These are phyloP conservation scores for Wickerhamomyces hampshirensis DNA, from an alignment of 805 yeast species.

Conservation along the genomic window DNA sequence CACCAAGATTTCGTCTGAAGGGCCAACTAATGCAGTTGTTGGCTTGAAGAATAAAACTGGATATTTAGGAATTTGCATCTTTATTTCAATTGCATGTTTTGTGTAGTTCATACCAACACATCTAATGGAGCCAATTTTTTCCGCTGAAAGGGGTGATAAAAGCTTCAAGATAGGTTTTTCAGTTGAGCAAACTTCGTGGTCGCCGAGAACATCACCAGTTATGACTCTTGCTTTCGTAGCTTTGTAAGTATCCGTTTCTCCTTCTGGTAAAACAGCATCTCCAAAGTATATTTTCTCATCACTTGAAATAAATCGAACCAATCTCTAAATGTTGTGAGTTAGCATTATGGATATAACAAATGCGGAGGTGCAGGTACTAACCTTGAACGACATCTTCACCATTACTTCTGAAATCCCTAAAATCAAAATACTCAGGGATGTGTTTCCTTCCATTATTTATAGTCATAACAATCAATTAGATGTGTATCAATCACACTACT, in stretches of 20 bases:
- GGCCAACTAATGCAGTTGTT: constrained; percentile 37
- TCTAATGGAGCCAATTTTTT: constrained; percentile 35
- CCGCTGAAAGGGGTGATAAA: constrained; percentile 35
- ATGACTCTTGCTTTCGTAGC: constrained; percentile 39
- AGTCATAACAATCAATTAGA: no score
- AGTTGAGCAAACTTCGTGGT: constrained; percentile 31
- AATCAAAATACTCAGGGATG: no score
- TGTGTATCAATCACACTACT: no score
- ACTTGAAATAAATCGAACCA: no score
- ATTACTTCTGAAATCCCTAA: no score
- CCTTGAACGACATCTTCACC: no score
- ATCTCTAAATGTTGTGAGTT: no score
- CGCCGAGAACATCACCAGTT: constrained; percentile 40
- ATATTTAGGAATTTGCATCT: constrained; percentile 36
- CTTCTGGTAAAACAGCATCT: constrained; percentile 38
- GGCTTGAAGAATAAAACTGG: constrained; percentile 51
- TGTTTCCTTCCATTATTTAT: no score
- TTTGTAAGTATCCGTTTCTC: constrained; percentile 31
- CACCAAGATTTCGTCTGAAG: constrained; percentile 38
- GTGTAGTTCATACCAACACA: constrained; percentile 48
- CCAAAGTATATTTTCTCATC: no score
- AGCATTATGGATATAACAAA: no score
- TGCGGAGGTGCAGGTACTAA: no score
- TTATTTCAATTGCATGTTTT: constrained; percentile 37
- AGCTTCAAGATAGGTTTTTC: constrained; percentile 29